phyloP scores from a whole-genome alignment of 345 rosid species.

The Salix dunnii region DNA sequence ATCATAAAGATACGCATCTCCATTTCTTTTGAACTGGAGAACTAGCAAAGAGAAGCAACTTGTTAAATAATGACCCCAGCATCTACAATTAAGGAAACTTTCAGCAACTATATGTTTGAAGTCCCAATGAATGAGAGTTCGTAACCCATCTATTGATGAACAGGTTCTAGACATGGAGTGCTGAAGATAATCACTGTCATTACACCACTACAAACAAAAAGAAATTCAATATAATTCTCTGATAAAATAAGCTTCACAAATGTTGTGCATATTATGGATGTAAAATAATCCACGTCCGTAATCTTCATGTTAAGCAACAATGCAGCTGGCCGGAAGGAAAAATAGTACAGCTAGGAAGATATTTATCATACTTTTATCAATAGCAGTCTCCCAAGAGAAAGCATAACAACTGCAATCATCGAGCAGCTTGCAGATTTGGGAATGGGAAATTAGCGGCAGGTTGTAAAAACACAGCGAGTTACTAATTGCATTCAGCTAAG shows the following conservation, averaged over 20 bases:
- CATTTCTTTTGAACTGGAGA: constrained; percentile 78
- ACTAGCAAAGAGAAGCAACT: constrained; percentile 40
- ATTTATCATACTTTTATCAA: not conserved
- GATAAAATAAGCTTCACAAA: not conserved
- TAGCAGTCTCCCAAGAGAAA: not conserved
- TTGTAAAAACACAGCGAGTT: not conserved
- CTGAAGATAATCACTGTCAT: not conserved
- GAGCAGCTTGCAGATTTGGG: not conserved
- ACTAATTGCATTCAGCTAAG: not conserved
- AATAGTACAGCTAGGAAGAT: not conserved
- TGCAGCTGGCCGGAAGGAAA: not conserved
- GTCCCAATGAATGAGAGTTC: not conserved
- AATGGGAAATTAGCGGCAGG: not conserved
- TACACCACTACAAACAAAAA: not conserved
- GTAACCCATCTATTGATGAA: not conserved
- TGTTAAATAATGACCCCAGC: not conserved
- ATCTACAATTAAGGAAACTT: not conserved
- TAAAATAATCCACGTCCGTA: not conserved
- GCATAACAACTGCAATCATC: not conserved
- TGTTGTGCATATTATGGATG: not conserved
- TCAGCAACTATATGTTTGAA: not conserved
- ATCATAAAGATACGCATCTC: constrained; percentile 79
- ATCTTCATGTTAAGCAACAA: not conserved
- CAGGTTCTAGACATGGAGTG: not conserved
- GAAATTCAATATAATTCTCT: not conserved